Percentiles rank a stretch among this genome's conserved stretches.
Conservation (phyloP, 257 asterid genomes). For the Catharanthus roseus region DNA sequence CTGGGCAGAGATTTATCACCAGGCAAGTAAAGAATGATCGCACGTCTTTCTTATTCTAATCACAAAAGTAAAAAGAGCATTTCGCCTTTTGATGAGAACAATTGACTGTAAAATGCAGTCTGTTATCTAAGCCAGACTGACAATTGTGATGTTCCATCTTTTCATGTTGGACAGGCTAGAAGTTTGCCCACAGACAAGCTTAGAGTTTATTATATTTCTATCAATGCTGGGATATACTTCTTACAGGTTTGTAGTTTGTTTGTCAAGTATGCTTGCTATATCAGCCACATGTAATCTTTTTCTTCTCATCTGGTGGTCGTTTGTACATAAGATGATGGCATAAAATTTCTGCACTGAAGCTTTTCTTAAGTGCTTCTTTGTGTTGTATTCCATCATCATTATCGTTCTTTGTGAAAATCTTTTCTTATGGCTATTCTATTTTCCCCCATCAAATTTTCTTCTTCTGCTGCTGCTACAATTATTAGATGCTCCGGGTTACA, state of each 20-base stretch:
- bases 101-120: not conserved
- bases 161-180: slow-evolving; percentile 71
- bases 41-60: not conserved
- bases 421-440: too few relatives aligned
- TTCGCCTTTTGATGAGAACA: not conserved
- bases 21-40: slow-evolving; percentile 43
- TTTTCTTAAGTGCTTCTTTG: too few relatives aligned
- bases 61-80: not conserved
- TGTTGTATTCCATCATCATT: too few relatives aligned
- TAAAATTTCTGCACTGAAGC: too few relatives aligned
- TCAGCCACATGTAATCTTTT: too few relatives aligned
- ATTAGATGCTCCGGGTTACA: too few relatives aligned
- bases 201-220: slow-evolving; percentile 50
- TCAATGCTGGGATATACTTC: slow-evolving; percentile 65
- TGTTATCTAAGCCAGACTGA: not conserved
- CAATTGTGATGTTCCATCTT: slow-evolving; percentile 23
- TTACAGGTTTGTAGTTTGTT: slow-evolving; percentile 54
- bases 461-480: too few relatives aligned
- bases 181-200: slow-evolving; percentile 89
- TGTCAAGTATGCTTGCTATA: slow-evolving; percentile 8
- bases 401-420: too few relatives aligned
- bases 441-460: too few relatives aligned
- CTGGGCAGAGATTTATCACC: slow-evolving; percentile 97
- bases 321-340: too few relatives aligned
- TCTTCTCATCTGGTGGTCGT: too few relatives aligned